These are phyloP conservation scores for Asterionellopsis glacialis DNA, from an alignment of 108 stramenopile genomes.

Conservation along the genomic window DNA sequence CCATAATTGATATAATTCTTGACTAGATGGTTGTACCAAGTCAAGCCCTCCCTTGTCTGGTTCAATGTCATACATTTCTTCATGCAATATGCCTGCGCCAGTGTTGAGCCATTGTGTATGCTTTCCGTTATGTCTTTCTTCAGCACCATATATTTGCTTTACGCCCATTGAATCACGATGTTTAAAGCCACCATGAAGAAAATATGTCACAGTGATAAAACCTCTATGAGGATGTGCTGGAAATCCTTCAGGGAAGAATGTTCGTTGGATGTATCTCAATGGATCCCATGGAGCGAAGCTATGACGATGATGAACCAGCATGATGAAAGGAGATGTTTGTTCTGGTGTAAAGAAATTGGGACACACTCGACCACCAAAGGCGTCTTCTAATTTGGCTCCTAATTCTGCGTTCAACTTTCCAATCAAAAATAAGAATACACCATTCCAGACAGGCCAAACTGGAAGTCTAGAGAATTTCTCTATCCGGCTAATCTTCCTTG, in stretches of 20 bases:
- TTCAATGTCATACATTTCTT: conserved; percentile 83
- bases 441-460: conserved; percentile 78
- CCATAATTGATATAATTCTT: conserved; percentile 87
- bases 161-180: conserved; percentile 80
- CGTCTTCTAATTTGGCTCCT: conserved; percentile 49
- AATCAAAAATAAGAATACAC: conserved; percentile 57
- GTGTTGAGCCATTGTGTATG: conserved; percentile 80
- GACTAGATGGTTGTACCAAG: conserved; percentile 19
- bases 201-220: conserved; percentile 77
- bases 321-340: conserved; percentile 67
- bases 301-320: conserved; percentile 85
- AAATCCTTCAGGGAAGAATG: conserved; percentile 82
- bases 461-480: conserved; percentile 66
- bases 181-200: conserved; percentile 70
- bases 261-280: conserved; percentile 47
- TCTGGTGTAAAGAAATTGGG: conserved; percentile 57
- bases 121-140: conserved; percentile 30
- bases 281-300: conserved; percentile 70
- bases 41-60: conserved; percentile 15
- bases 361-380: conserved; percentile 66
- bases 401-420: conserved; percentile 39
- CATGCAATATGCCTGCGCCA: conserved; percentile 80
- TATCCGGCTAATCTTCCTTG: conserved; percentile 24
- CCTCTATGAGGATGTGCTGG: conserved; percentile 86
- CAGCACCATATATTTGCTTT: conserved; percentile 61